Conservation (phyloP, 2,329 filamentous ascomycete genomes). For the Thielaviopsis cerberus region DNA sequence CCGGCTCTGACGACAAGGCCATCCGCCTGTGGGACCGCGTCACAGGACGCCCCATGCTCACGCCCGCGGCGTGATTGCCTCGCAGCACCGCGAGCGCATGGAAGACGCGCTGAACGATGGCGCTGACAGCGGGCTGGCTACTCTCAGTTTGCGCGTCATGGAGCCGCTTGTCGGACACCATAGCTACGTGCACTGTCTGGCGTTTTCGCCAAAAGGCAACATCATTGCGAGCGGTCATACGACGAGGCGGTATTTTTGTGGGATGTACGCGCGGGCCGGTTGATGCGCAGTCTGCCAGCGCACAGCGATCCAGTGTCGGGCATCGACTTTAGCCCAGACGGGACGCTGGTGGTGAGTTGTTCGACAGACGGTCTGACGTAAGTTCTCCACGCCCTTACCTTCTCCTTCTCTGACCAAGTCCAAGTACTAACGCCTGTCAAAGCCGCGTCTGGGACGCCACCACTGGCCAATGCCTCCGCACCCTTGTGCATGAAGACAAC, state of each 20-base stretch:
- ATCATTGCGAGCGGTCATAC: constrained; percentile 91
- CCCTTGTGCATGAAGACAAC: constrained; percentile 83
- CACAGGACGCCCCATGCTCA: constrained; percentile 35
- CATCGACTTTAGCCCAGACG: constrained; percentile 83
- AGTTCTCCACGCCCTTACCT: constrained; percentile 18
- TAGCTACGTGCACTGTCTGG: constrained; percentile 86
- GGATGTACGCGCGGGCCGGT: constrained; percentile 73
- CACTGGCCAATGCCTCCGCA: constrained; percentile 86
- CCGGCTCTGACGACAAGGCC: constrained; percentile 90
- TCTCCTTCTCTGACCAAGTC: not conserved
- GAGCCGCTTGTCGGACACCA: constrained; percentile 65
- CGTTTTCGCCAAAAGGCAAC: constrained; percentile 95
- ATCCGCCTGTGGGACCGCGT: constrained; percentile 79
- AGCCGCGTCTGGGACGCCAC: constrained; percentile 87
- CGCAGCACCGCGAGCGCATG: not conserved
- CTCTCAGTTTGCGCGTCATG: constrained; percentile 19
- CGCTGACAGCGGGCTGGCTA: not conserved
- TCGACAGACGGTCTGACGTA: constrained; percentile 77
- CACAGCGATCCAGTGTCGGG: constrained; percentile 89
- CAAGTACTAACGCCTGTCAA: constrained; percentile 1
- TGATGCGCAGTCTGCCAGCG: constrained; percentile 81
- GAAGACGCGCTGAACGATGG: constrained; percentile 14
- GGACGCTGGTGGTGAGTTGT: constrained; percentile 80
- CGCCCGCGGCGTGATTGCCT: constrained; percentile 20
- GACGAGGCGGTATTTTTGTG: constrained; percentile 94